A percentile compares a stretch with the other conserved stretches of the same genome.
phyloP scores from a whole-genome alignment of 441 rosid genomes.

The Aquilaria agallochum region DNA sequence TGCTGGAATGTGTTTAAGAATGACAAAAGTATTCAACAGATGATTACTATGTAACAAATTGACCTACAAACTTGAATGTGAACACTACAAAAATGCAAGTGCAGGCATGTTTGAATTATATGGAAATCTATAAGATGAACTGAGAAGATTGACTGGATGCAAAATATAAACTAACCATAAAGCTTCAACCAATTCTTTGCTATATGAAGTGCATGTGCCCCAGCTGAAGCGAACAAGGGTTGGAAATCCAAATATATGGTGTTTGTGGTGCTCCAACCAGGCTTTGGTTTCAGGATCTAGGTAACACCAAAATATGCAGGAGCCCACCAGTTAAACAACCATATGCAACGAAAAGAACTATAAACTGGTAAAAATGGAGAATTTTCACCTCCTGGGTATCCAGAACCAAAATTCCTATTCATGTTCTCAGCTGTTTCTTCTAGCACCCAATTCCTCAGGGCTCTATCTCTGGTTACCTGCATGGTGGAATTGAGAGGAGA shows the following conservation, averaged over 20 bases:
- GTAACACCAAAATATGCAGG: slow-evolving; percentile 18
- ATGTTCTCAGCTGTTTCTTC: slow-evolving; percentile 78
- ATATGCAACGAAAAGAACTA: background rate
- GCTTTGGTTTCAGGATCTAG: slow-evolving; percentile 82
- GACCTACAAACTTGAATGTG: too few relatives aligned
- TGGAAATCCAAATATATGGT: slow-evolving; percentile 86
- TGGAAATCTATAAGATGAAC: too few relatives aligned
- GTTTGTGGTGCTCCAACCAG: slow-evolving; percentile 74
- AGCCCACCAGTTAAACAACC: slow-evolving; percentile 7
- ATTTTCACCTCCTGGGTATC: slow-evolving; percentile 89
- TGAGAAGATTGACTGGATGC: too few relatives aligned
- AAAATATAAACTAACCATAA: slow-evolving; percentile 34
- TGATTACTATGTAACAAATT: too few relatives aligned
- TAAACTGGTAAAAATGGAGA: slow-evolving; percentile 1
- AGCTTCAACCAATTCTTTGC: slow-evolving; percentile 62
- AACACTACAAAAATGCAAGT: too few relatives aligned
- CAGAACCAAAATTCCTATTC: slow-evolving; percentile 79
- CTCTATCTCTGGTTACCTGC: slow-evolving; percentile 92
- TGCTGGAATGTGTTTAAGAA: too few relatives aligned
- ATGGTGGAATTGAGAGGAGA: slow-evolving; percentile 13
- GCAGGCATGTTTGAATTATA: too few relatives aligned
- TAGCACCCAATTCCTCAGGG: slow-evolving; percentile 72
- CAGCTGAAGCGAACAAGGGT: slow-evolving; percentile 90
- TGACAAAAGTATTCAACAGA: too few relatives aligned
- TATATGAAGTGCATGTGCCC: slow-evolving; percentile 86